Evolutionary conservation across 163 green algal species (phyloP).

Genomic region (Chlamydomonas reinhardtii): DNA sequence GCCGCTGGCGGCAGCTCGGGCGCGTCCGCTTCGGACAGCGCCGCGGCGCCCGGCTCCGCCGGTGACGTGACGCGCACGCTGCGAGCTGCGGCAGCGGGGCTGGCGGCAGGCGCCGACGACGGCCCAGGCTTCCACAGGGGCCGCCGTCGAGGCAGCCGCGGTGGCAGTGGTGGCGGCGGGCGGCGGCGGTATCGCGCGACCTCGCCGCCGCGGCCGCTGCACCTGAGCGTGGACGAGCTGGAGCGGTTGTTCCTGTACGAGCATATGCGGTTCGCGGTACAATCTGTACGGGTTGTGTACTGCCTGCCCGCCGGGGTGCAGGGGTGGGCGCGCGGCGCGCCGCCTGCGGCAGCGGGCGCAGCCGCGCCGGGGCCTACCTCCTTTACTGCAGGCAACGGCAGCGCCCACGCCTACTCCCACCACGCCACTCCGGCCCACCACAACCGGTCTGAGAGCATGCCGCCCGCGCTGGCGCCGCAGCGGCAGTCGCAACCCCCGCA

Average conservation of each 20-base stretch:
- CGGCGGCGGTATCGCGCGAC: background rate
- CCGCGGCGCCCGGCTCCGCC: background rate
- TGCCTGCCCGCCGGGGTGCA: background rate
- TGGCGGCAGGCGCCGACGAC: background rate
- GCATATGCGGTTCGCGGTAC: constrained; percentile 34
- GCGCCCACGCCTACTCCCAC: too few species aligned
- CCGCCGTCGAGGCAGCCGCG: too few species aligned
- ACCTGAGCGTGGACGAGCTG: background rate
- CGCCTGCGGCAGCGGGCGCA: background rate
- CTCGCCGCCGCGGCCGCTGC: background rate
- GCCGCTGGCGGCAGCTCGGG: background rate
- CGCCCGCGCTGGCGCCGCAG: too few species aligned
- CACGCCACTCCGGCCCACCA: too few species aligned
- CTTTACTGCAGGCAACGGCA: background rate
- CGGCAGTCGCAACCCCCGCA: too few species aligned
- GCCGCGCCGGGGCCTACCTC: background rate
- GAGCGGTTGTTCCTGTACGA: constrained; percentile 38
- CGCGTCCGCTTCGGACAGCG: background rate
- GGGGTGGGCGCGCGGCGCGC: background rate
- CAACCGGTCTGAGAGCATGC: background rate
- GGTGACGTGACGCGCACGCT: background rate
- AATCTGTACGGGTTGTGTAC: background rate
- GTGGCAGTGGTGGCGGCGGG: too few species aligned
- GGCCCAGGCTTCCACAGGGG: background rate
- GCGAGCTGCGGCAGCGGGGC: background rate